Conservation (phyloP, 192 early-diverging fungal species). For the Entomortierella chlamydospora region DNA sequence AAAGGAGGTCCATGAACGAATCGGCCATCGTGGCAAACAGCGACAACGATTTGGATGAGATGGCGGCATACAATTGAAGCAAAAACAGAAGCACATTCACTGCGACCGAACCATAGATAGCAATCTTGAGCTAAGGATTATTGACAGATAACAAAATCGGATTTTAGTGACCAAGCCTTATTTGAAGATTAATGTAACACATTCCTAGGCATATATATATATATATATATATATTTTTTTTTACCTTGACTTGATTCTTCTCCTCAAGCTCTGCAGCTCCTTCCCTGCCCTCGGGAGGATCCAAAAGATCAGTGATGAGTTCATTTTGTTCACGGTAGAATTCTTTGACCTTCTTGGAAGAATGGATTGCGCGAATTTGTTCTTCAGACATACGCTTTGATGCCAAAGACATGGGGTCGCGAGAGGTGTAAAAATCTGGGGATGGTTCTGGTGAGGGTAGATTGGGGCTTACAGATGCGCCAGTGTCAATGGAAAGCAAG, state of each 20-base stretch:
- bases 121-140: slow-evolving; percentile 65
- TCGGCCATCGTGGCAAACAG: slow-evolving; percentile 86
- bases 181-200: too few species aligned
- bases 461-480: background rate
- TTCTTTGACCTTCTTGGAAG: slow-evolving; percentile 62
- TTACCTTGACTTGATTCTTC: slow-evolving; percentile 52
- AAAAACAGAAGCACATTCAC: slow-evolving; percentile 77
- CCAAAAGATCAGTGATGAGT: slow-evolving; percentile 79
- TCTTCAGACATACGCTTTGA: slow-evolving; percentile 61
- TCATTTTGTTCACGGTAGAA: slow-evolving; percentile 90
- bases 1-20: slow-evolving; percentile 84
- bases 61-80: slow-evolving; percentile 78
- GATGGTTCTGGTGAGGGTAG: slow-evolving; percentile 34
- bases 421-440: slow-evolving; percentile 31
- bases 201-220: too few species aligned
- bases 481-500: background rate
- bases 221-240: background rate
- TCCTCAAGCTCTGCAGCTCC: slow-evolving; percentile 53
- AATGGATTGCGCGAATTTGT: slow-evolving; percentile 56
- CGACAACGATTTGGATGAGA: slow-evolving; percentile 77
- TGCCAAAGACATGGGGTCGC: slow-evolving; percentile 57
- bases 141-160: background rate
- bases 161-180: too few species aligned
- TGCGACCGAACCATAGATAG: slow-evolving; percentile 73
- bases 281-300: slow-evolving; percentile 58